A percentile compares a stretch with the other conserved stretches of the same genome.
Conservation (phyloP, 139 green algal genomes). For the Chlamydomonas incerta region DNA sequence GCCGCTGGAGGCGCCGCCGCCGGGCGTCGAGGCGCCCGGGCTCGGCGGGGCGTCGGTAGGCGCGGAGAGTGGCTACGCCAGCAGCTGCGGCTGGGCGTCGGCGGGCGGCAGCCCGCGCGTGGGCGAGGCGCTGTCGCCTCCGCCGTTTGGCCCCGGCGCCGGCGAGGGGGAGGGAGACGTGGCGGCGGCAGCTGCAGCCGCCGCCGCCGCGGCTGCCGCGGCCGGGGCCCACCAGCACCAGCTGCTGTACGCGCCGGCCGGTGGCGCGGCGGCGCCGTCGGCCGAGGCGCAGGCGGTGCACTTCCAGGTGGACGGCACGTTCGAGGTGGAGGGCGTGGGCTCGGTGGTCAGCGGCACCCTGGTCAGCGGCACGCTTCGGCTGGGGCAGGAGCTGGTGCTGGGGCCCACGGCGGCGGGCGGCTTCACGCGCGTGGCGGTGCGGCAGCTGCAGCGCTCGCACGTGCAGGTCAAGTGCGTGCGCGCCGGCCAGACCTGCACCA, state of each 20-base stretch:
- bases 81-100: neutral
- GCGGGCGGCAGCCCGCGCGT: constrained; percentile 10
- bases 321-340: constrained; percentile 82
- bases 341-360: constrained; percentile 82
- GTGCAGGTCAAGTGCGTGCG: constrained; percentile 69
- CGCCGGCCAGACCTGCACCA: constrained; percentile 74
- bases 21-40: neutral
- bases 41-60: neutral
- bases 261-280: neutral
- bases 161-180: neutral
- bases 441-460: constrained; percentile 79
- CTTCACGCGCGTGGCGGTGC: constrained; percentile 73
- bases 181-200: neutral
- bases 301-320: constrained; percentile 86
- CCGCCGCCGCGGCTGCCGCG: neutral
- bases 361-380: constrained; percentile 63
- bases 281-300: constrained; percentile 33
- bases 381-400: constrained; percentile 76
- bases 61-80: neutral
- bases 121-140: neutral
- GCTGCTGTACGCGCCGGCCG: constrained; percentile 26
- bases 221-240: constrained; percentile 6
- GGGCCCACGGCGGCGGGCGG: constrained; percentile 68
- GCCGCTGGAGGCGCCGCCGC: neutral
- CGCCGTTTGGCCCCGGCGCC: neutral